Evolutionary conservation across 768 basidiomycete genomes (phyloP).

Genomic region (Psilocybe tampanensis): DNA sequence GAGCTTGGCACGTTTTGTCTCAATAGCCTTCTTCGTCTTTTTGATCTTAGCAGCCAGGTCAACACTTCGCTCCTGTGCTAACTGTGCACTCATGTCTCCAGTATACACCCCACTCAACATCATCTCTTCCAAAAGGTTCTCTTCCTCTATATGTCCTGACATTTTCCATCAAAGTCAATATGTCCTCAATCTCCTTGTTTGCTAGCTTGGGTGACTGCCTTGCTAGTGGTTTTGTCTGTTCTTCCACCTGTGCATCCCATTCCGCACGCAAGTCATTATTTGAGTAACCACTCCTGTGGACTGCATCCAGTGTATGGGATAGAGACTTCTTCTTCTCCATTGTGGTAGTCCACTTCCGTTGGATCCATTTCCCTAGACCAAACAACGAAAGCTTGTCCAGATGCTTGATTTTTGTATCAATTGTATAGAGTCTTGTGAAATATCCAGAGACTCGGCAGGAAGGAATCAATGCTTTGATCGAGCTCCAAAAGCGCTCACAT

Average conservation of each 20-base stretch:
- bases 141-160: conserved; percentile 3
- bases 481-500: conserved; percentile 35
- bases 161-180: conserved; percentile 4
- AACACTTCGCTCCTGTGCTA: not conserved
- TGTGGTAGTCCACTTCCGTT: conserved; percentile 3
- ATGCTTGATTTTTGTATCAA: conserved; percentile 15
- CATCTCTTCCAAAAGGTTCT: not conserved
- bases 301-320: not conserved
- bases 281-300: not conserved
- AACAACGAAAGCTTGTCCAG: conserved; percentile 3
- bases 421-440: conserved; percentile 12
- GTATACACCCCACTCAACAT: conserved; percentile 5
- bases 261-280: conserved; percentile 4
- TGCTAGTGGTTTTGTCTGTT: conserved; percentile 21
- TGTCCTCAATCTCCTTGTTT: conserved; percentile 1
- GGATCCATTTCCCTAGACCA: conserved; percentile 7
- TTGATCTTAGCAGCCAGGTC: not conserved
- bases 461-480: conserved; percentile 22
- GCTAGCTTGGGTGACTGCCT: conserved; percentile 9
- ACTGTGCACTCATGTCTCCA: not conserved
- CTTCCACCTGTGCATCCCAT: conserved; percentile 20
- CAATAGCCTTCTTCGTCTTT: not conserved
- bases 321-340: conserved; percentile 3
- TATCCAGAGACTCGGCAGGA: conserved; percentile 9
- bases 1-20: conserved; percentile 5